Evolutionary conservation across 768 basidiomycete genomes (phyloP).

Genomic region (Mycena rebaudengoi): DNA sequence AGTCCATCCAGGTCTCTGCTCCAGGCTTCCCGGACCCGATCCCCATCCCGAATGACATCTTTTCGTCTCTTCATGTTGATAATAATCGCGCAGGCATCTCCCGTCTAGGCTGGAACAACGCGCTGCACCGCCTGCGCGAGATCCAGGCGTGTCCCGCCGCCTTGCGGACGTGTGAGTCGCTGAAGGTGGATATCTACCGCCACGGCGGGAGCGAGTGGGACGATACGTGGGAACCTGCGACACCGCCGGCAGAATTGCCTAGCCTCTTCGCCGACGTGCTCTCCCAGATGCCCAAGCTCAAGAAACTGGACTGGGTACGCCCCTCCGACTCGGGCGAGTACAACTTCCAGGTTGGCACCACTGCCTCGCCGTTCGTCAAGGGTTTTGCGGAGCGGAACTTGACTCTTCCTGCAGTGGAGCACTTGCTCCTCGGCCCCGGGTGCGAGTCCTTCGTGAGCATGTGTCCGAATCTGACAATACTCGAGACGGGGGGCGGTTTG

Average conservation of each 20-base stretch:
- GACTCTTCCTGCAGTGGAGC: constrained; percentile 10
- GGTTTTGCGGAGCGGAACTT: constrained; percentile 9
- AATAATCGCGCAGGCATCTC: constrained; percentile 7
- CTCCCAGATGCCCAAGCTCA: constrained; percentile 10
- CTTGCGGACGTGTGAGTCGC: constrained; percentile 7
- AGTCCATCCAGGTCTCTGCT: constrained; percentile 8
- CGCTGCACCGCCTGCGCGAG: constrained; percentile 9
- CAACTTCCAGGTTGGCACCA: constrained; percentile 5
- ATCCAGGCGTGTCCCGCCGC: constrained; percentile 9
- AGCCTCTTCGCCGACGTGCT: constrained; percentile 4
- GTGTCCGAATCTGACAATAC: constrained; percentile 7
- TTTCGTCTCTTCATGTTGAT: constrained; percentile 5
- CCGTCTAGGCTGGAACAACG: constrained; percentile 6
- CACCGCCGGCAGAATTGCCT: constrained; percentile 2
- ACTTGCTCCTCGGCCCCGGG: constrained; percentile 6
- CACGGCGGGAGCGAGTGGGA: constrained; percentile 7
- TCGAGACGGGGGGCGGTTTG: constrained; percentile 4
- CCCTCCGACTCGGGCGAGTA: constrained; percentile 2
- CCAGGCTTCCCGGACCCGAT: constrained; percentile 9
- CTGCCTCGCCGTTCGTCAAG: neutral
- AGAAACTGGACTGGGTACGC: constrained; percentile 6
- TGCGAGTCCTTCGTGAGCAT: constrained; percentile 6
- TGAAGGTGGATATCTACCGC: constrained; percentile 8
- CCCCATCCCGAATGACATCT: constrained; percentile 7
- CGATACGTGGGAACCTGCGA: constrained; percentile 7